phyloP scores from a whole-genome alignment of 495 filamentous ascomycete genomes.

The Beverwykella pulmonaria region DNA sequence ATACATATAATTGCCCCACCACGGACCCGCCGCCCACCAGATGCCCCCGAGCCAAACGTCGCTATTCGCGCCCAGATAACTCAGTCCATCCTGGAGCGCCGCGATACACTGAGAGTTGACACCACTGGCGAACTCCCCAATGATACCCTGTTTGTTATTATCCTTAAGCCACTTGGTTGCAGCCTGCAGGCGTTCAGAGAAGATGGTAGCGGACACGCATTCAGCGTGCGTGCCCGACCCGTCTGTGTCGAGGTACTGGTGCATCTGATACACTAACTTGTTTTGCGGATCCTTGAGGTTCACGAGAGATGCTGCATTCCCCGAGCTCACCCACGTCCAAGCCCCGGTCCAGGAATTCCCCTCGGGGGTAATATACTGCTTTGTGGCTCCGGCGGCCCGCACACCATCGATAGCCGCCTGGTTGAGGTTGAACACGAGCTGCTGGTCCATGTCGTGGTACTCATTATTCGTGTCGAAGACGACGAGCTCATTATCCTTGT shows the following conservation, averaged over 20 bases:
- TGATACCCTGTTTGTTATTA: slow-evolving; percentile 67
- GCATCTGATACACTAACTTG: slow-evolving; percentile 65
- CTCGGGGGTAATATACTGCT: slow-evolving; percentile 74
- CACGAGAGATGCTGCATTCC: slow-evolving; percentile 59
- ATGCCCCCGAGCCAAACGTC: slow-evolving; percentile 69
- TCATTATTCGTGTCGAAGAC: slow-evolving; percentile 77
- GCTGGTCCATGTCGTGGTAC: slow-evolving; percentile 72
- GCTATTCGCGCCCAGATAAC: slow-evolving; percentile 58
- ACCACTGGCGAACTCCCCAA: slow-evolving; percentile 76
- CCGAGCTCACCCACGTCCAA: slow-evolving; percentile 57
- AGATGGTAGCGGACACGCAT: slow-evolving; percentile 69
- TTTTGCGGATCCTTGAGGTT: slow-evolving; percentile 62
- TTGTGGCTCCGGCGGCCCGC: slow-evolving; percentile 69
- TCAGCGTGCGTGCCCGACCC: slow-evolving; percentile 61
- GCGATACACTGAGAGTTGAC: slow-evolving; percentile 64
- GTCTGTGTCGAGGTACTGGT: slow-evolving; percentile 65
- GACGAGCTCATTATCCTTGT: slow-evolving; percentile 62
- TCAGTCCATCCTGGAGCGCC: slow-evolving; percentile 68
- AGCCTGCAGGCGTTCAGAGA: slow-evolving; percentile 61
- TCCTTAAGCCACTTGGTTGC: slow-evolving; percentile 72
- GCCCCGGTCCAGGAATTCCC: slow-evolving; percentile 70
- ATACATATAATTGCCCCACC: slow-evolving; percentile 62
- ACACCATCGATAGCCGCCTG: slow-evolving; percentile 76
- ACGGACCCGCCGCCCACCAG: slow-evolving; percentile 74
- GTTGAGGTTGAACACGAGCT: slow-evolving; percentile 71